Percentiles rank a stretch among this genome's conserved stretches.
phyloP scores from a whole-genome alignment of 352 stramenopile genomes.

The Peronospora destructor region DNA sequence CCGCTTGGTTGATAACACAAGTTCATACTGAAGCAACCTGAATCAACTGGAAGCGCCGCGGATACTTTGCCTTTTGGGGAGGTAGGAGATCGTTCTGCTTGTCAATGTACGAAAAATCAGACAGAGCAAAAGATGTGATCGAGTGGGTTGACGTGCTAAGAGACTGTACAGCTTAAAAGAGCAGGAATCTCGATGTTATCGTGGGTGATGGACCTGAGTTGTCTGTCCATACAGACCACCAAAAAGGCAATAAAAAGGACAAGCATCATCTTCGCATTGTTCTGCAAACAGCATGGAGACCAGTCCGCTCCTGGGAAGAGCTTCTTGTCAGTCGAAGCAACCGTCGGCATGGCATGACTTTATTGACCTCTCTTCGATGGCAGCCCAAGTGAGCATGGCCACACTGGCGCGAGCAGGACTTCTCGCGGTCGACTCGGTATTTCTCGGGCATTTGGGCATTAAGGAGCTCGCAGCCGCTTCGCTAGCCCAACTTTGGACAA shows the following conservation, averaged over 20 bases:
- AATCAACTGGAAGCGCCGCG: slow-evolving; percentile 18
- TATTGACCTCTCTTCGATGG: slow-evolving; percentile 50
- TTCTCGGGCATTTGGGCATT: slow-evolving; percentile 72
- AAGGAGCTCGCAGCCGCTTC: slow-evolving; percentile 62
- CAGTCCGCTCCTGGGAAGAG: slow-evolving; percentile 40
- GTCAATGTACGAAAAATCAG: too few species aligned
- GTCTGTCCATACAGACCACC: not conserved
- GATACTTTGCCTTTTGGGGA: too few species aligned
- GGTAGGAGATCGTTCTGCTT: too few species aligned
- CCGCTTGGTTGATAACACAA: too few species aligned
- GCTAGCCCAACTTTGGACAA: slow-evolving; percentile 66
- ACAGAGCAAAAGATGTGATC: too few species aligned
- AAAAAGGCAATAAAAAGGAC: not conserved
- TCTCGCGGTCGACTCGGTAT: slow-evolving; percentile 65
- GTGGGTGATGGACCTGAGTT: not conserved
- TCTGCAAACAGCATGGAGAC: slow-evolving; percentile 27
- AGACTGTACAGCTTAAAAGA: slow-evolving; percentile 1
- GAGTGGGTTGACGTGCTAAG: too few species aligned
- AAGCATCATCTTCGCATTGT: slow-evolving; percentile 1
- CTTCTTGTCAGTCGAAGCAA: slow-evolving; percentile 9
- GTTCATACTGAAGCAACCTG: too few species aligned
- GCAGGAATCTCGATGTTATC: not conserved
- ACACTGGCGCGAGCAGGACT: slow-evolving; percentile 57
- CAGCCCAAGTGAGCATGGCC: slow-evolving; percentile 53
- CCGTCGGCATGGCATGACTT: slow-evolving; percentile 48